Evolutionary conservation across 2,329 filamentous ascomycete species (phyloP).

Genomic region (Aureobasidium namibiae): DNA sequence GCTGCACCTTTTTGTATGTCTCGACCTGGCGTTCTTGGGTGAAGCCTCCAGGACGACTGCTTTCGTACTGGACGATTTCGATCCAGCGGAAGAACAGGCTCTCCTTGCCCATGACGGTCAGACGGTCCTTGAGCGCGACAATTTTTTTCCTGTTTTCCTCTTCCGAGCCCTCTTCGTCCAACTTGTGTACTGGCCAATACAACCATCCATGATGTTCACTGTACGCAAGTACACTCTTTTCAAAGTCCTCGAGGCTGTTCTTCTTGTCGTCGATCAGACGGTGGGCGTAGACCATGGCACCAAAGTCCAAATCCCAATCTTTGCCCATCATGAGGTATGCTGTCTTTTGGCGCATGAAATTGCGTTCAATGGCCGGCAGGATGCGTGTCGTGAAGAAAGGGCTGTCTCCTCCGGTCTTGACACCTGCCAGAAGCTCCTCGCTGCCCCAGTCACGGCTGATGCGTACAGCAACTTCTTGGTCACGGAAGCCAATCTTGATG

Average conservation of each 20-base stretch:
- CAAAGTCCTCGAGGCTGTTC: slow-evolving; percentile 57
- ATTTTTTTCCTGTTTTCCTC: slow-evolving; percentile 67
- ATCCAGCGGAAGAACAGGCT: slow-evolving; percentile 88
- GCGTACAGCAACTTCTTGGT: slow-evolving; percentile 72
- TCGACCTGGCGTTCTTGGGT: slow-evolving; percentile 62
- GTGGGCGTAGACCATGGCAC: slow-evolving; percentile 67
- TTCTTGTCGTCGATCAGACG: slow-evolving; percentile 57
- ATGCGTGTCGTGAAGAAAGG: slow-evolving; percentile 54
- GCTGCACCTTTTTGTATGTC: slow-evolving; percentile 65
- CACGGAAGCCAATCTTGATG: slow-evolving; percentile 64
- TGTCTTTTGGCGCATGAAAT: slow-evolving; percentile 66
- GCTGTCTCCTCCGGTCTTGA: slow-evolving; percentile 45
- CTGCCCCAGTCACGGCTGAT: slow-evolving; percentile 66
- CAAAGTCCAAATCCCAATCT: slow-evolving; percentile 84
- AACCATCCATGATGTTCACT: slow-evolving; percentile 60
- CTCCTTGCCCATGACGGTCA: slow-evolving; percentile 73
- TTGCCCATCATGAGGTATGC: slow-evolving; percentile 79
- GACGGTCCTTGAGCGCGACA: slow-evolving; percentile 67
- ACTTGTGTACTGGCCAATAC: slow-evolving; percentile 32
- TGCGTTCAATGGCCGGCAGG: slow-evolving; percentile 58
- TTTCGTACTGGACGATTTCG: slow-evolving; percentile 83
- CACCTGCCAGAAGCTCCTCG: slow-evolving; percentile 45
- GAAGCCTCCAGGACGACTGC: slow-evolving; percentile 64
- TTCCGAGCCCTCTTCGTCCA: slow-evolving; percentile 31
- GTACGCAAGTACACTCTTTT: slow-evolving; percentile 61